Evolutionary conservation across 495 filamentous ascomycete species (phyloP).

Genomic region (Lepidopterella palustris): DNA sequence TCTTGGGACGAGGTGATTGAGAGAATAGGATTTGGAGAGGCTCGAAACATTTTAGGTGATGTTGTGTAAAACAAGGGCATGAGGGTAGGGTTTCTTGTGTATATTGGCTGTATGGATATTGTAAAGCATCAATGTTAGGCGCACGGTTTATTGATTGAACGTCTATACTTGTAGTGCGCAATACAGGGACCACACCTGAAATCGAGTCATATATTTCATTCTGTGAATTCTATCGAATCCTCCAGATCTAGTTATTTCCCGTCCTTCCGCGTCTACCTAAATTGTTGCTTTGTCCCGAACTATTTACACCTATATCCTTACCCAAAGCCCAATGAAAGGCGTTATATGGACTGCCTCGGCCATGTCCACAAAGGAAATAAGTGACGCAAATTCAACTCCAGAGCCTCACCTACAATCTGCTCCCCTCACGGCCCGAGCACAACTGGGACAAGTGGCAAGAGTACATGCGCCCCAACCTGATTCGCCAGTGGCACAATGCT

Average conservation of each 20-base stretch:
- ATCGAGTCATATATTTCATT: background rate
- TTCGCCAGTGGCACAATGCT: conserved; percentile 33
- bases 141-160: too few species aligned
- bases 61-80: too few species aligned
- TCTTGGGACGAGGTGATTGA: background rate
- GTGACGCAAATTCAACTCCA: background rate
- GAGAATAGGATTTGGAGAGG: too few species aligned
- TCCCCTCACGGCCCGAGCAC: background rate
- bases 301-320: background rate
- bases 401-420: background rate
- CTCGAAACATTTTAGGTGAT: too few species aligned
- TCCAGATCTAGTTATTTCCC: background rate
- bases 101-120: too few species aligned
- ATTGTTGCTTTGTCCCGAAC: background rate
- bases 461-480: conserved; percentile 21
- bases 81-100: too few species aligned
- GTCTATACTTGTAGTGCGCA: too few species aligned
- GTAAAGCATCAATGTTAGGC: too few species aligned
- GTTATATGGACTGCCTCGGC: background rate
- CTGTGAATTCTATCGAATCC: background rate
- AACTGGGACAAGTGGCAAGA: conserved; percentile 3
- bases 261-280: background rate
- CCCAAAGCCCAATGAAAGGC: background rate
- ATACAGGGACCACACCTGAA: too few species aligned
- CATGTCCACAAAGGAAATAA: background rate